phyloP scores from a whole-genome alignment of 768 basidiomycete genomes.

The Collybiopsis confluens region DNA sequence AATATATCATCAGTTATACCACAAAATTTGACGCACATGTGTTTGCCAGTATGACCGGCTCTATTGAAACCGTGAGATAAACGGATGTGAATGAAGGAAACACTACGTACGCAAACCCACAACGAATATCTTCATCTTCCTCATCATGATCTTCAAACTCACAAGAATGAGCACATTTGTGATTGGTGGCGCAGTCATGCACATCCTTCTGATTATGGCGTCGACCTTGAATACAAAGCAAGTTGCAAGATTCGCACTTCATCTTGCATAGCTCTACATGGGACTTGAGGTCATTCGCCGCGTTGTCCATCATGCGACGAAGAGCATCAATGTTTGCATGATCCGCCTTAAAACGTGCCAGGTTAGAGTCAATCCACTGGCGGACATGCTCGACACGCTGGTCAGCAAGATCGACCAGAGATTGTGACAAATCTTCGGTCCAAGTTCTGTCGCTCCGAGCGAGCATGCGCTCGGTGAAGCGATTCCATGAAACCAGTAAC shows the following conservation, averaged over 20 bases:
- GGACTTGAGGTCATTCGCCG: constrained; percentile 40
- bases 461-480: constrained; percentile 26
- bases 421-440: constrained; percentile 29
- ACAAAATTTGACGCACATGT: constrained; percentile 37
- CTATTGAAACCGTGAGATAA: constrained; percentile 23
- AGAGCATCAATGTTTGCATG: constrained; percentile 43
- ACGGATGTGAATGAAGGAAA: neutral
- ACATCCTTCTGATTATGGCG: constrained; percentile 35
- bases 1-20: neutral
- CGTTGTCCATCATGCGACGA: constrained; percentile 36
- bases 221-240: constrained; percentile 42
- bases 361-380: constrained; percentile 48
- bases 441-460: constrained; percentile 35
- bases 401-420: constrained; percentile 37
- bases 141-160: constrained; percentile 31
- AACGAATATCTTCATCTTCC: constrained; percentile 26
- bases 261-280: constrained; percentile 46
- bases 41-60: constrained; percentile 54
- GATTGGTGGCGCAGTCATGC: constrained; percentile 50
- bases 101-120: constrained; percentile 42
- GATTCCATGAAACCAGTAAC: constrained; percentile 25
- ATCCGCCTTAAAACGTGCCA: constrained; percentile 39
- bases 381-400: constrained; percentile 42
- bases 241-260: constrained; percentile 43
- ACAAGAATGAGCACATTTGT: constrained; percentile 41